Evolutionary conservation across 1,139 yeast species (phyloP), one percentile per base, ranked within the genome.

Genomic region (Debaryomyces coudertii): DNA sequence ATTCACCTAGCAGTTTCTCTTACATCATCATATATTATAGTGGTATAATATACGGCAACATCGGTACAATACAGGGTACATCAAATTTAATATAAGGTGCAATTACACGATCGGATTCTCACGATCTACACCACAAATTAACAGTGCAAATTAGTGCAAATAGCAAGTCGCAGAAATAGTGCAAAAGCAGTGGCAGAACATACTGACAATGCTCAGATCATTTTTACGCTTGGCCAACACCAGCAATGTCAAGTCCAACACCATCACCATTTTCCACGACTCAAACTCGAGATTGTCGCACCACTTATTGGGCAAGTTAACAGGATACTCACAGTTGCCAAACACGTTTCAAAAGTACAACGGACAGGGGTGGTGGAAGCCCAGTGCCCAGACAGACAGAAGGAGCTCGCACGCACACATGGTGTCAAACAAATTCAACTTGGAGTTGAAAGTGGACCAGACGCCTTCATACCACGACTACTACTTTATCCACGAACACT

Each of bases 211-310:
- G 49, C 37, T 49, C 16, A 49, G 40, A 40, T 45, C 50, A 28
- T 44, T 48, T 23, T 48, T 48, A 34, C 48, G 51, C 33, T 42
- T 44, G n/a, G 40, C 47, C 22, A 46, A 47, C 34, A 44, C 38
- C 15, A 27, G 8, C 35, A 27, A 37, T 27, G 41, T 38, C 14
- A 38, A 28, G 34, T n/a, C 41, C 18, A 29, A 38, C 20, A 38
- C 35, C 33, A 59, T 67, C 42, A 61, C 70, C n/a, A 54, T 68
- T 39, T 68, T 66, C 56, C 73, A 68, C 58, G 64, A 66, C 52
- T 49, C 69, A 16, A 52, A 56, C 37, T 62, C 66, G 25, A 52
- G 57, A 38, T 46, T 60, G 20, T 66, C 71, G n/a, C 55, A 51
- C 33, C 66, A 65, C 42, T 55, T 68, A 43, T 61, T 66, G 44